phyloP scores from a whole-genome alignment of 495 filamentous ascomycete species.

The Platismatia glauca region DNA sequence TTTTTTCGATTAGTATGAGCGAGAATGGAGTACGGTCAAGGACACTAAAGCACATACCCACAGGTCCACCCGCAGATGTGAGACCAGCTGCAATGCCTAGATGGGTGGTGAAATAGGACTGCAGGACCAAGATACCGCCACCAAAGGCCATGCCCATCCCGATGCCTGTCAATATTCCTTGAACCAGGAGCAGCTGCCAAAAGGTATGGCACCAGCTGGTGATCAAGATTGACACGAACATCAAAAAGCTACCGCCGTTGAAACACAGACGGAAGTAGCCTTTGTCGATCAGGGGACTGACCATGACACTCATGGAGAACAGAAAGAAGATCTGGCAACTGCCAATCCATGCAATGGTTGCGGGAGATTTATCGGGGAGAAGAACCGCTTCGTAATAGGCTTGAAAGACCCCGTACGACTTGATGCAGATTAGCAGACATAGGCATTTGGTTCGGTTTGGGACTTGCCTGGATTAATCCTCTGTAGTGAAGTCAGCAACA shows the following conservation, averaged over 20 bases:
- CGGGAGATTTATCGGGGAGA: constrained; percentile 25
- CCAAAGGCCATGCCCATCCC: constrained; percentile 65
- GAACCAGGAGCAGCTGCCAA: constrained; percentile 71
- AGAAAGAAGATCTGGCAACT: constrained; percentile 36
- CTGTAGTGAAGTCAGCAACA: neutral
- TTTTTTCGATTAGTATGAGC: constrained; percentile 25
- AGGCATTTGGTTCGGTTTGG: neutral
- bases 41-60: neutral
- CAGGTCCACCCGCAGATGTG: constrained; percentile 4
- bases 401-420: constrained; percentile 31
- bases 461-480: constrained; percentile 2
- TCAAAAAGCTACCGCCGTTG: constrained; percentile 44
- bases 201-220: constrained; percentile 51
- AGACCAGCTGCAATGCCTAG: neutral
- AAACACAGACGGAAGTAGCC: constrained; percentile 26
- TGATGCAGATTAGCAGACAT: neutral
- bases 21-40: neutral
- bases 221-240: constrained; percentile 59
- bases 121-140: constrained; percentile 38
- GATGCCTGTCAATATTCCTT: constrained; percentile 64
- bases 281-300: constrained; percentile 31
- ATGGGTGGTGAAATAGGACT: neutral
- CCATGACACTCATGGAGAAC: constrained; percentile 27
- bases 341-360: constrained; percentile 42
- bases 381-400: constrained; percentile 33